These are phyloP conservation scores for Silene uniflora DNA, from an alignment of 148 eudicot species.

Conservation along the genomic window DNA sequence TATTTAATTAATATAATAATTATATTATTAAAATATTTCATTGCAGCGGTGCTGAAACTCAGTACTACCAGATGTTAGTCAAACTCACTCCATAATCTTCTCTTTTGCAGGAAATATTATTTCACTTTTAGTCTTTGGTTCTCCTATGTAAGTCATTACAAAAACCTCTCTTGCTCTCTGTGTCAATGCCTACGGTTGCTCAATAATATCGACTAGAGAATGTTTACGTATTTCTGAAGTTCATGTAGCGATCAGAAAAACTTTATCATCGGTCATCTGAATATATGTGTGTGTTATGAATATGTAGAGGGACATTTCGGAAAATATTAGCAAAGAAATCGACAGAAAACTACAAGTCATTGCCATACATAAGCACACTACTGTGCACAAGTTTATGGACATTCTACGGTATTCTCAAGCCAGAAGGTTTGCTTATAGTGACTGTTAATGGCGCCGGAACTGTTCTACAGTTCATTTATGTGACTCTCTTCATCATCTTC, in stretches of 20 bases:
- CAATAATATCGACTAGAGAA: too few relatives aligned
- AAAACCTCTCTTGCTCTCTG: too few relatives aligned
- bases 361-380: constrained; percentile 27
- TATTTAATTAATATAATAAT: too few relatives aligned
- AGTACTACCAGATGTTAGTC: too few relatives aligned
- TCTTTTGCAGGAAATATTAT: constrained; percentile 9
- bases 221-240: too few relatives aligned
- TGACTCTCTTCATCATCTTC: constrained; percentile 17
- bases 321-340: constrained; percentile 25
- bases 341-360: constrained; percentile 20
- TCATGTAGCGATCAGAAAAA: too few relatives aligned
- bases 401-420: constrained; percentile 25
- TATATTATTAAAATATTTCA: too few relatives aligned
- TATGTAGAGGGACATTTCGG: constrained; percentile 21
- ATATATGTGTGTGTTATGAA: neutral
- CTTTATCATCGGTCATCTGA: too few relatives aligned
- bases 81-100: too few relatives aligned
- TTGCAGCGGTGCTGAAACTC: too few relatives aligned
- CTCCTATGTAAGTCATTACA: constrained; percentile 12
- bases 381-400: constrained; percentile 24
- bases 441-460: constrained; percentile 24
- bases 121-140: constrained; percentile 4
- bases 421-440: constrained; percentile 12
- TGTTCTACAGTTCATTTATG: constrained; percentile 10
- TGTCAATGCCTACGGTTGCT: too few relatives aligned